A percentile compares a stretch with the other conserved stretches of the same genome.
phyloP scores from a whole-genome alignment of 2,329 filamentous ascomycete genomes.

The Monosporascus sp. region DNA sequence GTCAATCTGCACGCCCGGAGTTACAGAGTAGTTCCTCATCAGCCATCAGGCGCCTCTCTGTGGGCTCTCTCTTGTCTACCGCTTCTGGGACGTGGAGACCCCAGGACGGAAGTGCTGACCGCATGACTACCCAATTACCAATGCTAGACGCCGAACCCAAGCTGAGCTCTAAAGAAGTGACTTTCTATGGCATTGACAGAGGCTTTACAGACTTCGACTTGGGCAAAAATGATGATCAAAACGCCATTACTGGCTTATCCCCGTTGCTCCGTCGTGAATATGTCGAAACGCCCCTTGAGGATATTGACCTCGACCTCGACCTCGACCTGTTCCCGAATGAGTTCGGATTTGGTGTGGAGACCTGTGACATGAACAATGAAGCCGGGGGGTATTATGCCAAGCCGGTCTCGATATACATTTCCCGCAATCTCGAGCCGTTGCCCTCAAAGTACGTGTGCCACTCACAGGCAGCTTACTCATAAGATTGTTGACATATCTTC shows the following conservation, averaged over 20 bases:
- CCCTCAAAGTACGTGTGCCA: conserved; percentile 33
- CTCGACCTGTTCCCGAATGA: conserved; percentile 33
- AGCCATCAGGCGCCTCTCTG: conserved; percentile 46
- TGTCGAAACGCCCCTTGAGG: conserved; percentile 23
- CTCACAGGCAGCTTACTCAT: background rate
- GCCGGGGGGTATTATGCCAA: conserved; percentile 64
- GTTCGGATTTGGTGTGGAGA: conserved; percentile 43
- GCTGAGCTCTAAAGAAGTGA: conserved; percentile 29
- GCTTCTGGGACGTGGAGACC: conserved; percentile 32
- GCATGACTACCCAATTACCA: conserved; percentile 18
- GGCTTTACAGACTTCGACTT: conserved; percentile 66
- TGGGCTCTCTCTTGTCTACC: conserved; percentile 58
- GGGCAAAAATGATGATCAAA: conserved; percentile 64
- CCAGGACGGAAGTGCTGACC: conserved; percentile 15
- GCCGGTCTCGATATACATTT: conserved; percentile 57
- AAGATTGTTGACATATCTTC: conserved; percentile 30
- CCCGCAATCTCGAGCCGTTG: conserved; percentile 42
- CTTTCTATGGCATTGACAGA: conserved; percentile 65
- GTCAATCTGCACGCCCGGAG: conserved; percentile 15
- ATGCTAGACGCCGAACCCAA: conserved; percentile 17
- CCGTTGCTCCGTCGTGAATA: conserved; percentile 23
- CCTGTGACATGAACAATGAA: conserved; percentile 48
- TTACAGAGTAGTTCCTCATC: conserved; percentile 16
- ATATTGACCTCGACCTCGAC: conserved; percentile 18
- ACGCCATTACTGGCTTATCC: conserved; percentile 50